Evolutionary conservation across 257 asterid species (phyloP).

Genomic region (Schizonepeta tenuifolia): DNA sequence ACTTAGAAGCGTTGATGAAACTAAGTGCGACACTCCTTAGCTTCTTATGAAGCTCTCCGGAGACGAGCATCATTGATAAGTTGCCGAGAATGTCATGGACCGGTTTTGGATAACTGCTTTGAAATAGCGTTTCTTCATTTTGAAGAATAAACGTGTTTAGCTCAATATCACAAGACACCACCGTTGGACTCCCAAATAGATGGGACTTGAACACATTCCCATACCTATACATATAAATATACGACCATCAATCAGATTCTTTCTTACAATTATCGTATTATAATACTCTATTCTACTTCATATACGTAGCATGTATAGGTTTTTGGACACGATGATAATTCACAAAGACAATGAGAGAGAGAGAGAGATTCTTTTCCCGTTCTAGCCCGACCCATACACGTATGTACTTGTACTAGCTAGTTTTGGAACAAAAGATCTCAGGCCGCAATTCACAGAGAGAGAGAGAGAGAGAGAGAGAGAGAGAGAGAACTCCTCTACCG

Average conservation of each 20-base stretch:
- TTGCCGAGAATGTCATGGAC: conserved; percentile 63
- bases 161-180: conserved; percentile 75
- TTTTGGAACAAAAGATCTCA: no score
- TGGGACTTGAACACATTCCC: conserved; percentile 71
- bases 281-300: no score
- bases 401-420: no score
- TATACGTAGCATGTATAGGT: no score
- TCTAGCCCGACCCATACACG: no score
- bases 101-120: conserved; percentile 65
- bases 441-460: no score
- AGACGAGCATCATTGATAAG: conserved; percentile 58
- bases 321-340: no score
- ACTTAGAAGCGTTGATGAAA: conserved; percentile 55
- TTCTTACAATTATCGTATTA: no score
- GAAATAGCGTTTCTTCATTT: conserved; percentile 64
- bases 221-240: conserved; percentile 42
- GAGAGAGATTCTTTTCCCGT: no score
- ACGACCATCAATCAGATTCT: no score
- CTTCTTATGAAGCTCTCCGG: conserved; percentile 64
- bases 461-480: no score
- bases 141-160: conserved; percentile 62
- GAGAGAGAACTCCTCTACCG: no score
- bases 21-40: conserved; percentile 47
- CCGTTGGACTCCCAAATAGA: conserved; percentile 67
- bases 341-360: not conserved